Evolutionary conservation across 2,329 filamentous ascomycete species (phyloP).

Genomic region (Curvularia sp.): DNA sequence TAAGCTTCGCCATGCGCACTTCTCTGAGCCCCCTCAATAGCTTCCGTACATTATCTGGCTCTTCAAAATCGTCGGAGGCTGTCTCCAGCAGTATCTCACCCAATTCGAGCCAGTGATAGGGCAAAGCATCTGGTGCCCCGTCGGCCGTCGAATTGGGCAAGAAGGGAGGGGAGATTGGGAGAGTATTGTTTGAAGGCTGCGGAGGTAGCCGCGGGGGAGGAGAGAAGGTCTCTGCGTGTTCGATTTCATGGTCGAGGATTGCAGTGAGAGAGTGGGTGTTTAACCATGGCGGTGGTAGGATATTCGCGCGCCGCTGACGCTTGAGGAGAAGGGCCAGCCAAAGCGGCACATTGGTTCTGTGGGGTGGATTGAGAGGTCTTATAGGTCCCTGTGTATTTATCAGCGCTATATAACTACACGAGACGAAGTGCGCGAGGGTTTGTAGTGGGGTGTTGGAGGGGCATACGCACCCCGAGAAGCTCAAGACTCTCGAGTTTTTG

Average conservation of each 20-base stretch:
- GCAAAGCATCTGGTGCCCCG: slow-evolving; percentile 73
- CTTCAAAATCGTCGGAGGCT: slow-evolving; percentile 80
- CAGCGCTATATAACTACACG: slow-evolving; percentile 14
- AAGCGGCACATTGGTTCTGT: slow-evolving; percentile 79
- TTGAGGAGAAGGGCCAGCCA: slow-evolving; percentile 97
- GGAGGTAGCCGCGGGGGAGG: slow-evolving; percentile 77
- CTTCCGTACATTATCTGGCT: slow-evolving; percentile 75
- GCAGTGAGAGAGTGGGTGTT: slow-evolving; percentile 75
- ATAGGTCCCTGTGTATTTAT: slow-evolving; percentile 71
- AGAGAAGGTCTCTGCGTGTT: slow-evolving; percentile 73
- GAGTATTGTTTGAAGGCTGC: slow-evolving; percentile 53
- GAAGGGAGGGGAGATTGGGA: slow-evolving; percentile 70
- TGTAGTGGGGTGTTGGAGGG: slow-evolving; percentile 42
- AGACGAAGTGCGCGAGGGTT: slow-evolving; percentile 10
- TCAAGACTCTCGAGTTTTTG: slow-evolving; percentile 86
- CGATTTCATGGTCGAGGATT: slow-evolving; percentile 83
- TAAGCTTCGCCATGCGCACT: slow-evolving; percentile 87
- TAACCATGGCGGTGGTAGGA: slow-evolving; percentile 89
- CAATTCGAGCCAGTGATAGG: slow-evolving; percentile 95
- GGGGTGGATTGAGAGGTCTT: slow-evolving; percentile 77
- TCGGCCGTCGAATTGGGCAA: slow-evolving; percentile 75
- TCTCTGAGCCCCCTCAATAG: slow-evolving; percentile 83
- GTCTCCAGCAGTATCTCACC: slow-evolving; percentile 86
- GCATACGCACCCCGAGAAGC: slow-evolving; percentile 77
- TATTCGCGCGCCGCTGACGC: slow-evolving; percentile 91